Conservation (phyloP, 2,329 filamentous ascomycete genomes). For the Nemania sp. region DNA sequence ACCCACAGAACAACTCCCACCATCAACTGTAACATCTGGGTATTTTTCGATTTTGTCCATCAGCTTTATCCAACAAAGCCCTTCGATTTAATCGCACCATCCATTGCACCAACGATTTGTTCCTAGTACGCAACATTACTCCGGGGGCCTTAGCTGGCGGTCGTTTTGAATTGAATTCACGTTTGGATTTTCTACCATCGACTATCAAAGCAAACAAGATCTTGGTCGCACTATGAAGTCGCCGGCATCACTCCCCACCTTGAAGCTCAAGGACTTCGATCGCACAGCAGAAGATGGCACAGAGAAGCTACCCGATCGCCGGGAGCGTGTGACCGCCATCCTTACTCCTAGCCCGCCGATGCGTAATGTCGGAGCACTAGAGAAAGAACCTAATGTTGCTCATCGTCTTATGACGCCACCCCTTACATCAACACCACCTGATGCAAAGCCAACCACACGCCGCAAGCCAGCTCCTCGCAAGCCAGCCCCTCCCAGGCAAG, state of each 20-base stretch:
- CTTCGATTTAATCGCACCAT: neutral
- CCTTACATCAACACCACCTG: neutral
- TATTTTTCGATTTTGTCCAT: slow-evolving; percentile 1
- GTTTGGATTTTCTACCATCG: neutral
- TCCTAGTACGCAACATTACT: neutral
- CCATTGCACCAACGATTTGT: slow-evolving; percentile 6
- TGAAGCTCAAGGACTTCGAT: neutral
- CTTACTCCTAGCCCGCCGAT: neutral
- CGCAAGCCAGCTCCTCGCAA: neutral
- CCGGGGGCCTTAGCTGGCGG: neutral
- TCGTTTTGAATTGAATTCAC: neutral
- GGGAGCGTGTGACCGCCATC: neutral
- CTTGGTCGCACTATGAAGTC: neutral
- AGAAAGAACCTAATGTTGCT: neutral
- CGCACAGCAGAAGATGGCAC: neutral
- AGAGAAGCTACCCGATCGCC: slow-evolving; percentile 5
- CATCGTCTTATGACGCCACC: slow-evolving; percentile 7
- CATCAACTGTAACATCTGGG: neutral
- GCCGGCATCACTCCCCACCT: neutral
- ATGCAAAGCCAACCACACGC: neutral
- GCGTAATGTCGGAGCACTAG: neutral
- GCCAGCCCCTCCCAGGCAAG: neutral
- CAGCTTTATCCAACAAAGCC: neutral
- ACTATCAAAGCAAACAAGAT: neutral
- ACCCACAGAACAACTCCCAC: neutral